Evolutionary conservation across 2,329 filamentous ascomycete species (phyloP), one percentile per base, ranked within the genome.

Genomic region (Colletotrichum plurivorum): DNA sequence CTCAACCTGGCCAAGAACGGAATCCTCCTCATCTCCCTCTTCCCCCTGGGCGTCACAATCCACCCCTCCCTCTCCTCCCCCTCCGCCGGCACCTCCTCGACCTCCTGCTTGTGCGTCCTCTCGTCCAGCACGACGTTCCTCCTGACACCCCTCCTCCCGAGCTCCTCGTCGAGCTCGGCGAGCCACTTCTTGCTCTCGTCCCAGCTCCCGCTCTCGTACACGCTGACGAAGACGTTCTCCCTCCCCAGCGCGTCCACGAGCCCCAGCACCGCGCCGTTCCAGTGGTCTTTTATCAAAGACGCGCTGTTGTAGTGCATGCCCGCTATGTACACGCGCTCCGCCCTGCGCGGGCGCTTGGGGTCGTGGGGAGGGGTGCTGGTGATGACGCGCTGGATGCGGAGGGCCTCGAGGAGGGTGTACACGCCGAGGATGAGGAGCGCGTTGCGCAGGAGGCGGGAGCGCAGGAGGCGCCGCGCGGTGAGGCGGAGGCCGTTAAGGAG

Each of bases 281-380:
- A 94, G 73, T 90, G 85, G 5, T 82, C 81, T 8, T 87, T 84
- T 2, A 94, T 82, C 25, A 93, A 81, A 1, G 77, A 76, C 68
- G 87, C 91, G 71, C 88, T 88, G 74, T 92, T 93, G 85, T 90
- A 93, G 75, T 92, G 90, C 75, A 91, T 88, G 70, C 88, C 88
- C 5, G 90, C 88, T 69, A 94, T 92, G 79, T 89, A 94, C 70
- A 94, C 85, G 71, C 82, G 80, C 74, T 82, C 79, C 55, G 71
- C 73, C 22, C 72, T 75, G 52, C 76, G 75, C 10, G 70, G 71
- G 15, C 63, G 56, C 62, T 76, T 73, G 61, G 65, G 52, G 20
- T 71, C 63, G 63, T 63, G 68, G 16, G 48, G 22, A 53, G 63
- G 39, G 18, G 55, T 31, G 20, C 13, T 18, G 16, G 71, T 63